Evolutionary conservation across 2,329 filamentous ascomycete species (phyloP).

Genomic region (Penicillium oxalicum): DNA sequence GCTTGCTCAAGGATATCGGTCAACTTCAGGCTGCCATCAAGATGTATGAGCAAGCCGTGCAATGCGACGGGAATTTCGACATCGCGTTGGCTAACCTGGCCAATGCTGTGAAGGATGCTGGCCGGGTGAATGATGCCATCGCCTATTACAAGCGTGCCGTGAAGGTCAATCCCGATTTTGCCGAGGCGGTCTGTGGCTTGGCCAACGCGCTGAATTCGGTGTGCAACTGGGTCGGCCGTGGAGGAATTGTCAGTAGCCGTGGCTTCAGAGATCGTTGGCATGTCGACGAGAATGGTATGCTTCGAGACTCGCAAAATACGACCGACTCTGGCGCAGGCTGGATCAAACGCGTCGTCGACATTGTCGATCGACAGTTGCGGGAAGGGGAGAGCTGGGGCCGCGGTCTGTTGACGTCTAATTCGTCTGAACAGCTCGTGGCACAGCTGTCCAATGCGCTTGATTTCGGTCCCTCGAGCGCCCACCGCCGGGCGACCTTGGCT

Average conservation of each 20-base stretch:
- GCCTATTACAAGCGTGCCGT: conserved; percentile 87
- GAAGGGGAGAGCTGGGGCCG: conserved; percentile 84
- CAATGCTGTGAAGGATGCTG: conserved; percentile 96
- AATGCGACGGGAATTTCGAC: conserved; percentile 89
- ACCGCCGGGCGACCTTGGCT: conserved; percentile 26
- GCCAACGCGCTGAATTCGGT: conserved; percentile 95
- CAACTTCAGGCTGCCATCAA: conserved; percentile 85
- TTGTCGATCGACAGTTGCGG: conserved; percentile 78
- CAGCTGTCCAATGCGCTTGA: conserved; percentile 39
- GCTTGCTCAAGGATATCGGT: conserved; percentile 90
- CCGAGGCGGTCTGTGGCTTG: conserved; percentile 91
- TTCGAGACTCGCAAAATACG: conserved; percentile 63
- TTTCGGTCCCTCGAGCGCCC: conserved; percentile 21
- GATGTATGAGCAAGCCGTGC: conserved; percentile 95
- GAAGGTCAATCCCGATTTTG: conserved; percentile 86
- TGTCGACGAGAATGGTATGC: conserved; percentile 75
- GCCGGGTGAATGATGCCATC: conserved; percentile 86
- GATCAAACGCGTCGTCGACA: conserved; percentile 83
- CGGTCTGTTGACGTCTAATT: conserved; percentile 57
- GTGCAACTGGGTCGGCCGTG: conserved; percentile 86
- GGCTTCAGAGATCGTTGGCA: conserved; percentile 86
- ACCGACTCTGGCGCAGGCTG: conserved; percentile 63
- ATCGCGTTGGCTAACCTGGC: conserved; percentile 94
- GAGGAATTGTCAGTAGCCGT: conserved; percentile 69
- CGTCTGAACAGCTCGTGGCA: conserved; percentile 48